Conservation (phyloP, 371 early-diverging fungal species). For the Nematocida sp. region DNA sequence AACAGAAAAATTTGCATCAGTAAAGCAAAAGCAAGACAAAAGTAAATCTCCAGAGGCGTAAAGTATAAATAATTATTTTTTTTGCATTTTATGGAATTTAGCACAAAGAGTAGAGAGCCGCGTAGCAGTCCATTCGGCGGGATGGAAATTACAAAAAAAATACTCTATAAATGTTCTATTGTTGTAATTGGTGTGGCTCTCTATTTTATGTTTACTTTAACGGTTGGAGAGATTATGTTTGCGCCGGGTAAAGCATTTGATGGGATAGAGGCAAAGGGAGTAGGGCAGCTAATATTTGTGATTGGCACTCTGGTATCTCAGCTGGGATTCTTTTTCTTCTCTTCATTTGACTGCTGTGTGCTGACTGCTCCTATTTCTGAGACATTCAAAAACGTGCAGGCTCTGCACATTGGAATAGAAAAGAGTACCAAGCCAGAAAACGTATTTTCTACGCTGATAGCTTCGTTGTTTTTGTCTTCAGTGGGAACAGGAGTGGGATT, state of each 20-base stretch:
- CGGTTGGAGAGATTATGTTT: constrained; percentile 42
- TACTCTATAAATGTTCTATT: constrained; percentile 32
- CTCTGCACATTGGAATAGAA: not conserved
- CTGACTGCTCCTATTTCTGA: constrained; percentile 42
- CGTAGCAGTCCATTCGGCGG: no score
- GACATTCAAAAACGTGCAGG: constrained; percentile 2
- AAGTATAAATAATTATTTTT: no score
- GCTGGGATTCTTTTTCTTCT: constrained; percentile 20
- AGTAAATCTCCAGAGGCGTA: no score
- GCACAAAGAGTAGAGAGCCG: no score
- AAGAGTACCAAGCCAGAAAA: not conserved
- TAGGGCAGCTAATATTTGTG: constrained; percentile 16
- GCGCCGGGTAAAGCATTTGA: not conserved
- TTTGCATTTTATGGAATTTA: no score
- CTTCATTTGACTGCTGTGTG: constrained; percentile 16
- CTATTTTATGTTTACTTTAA: constrained; percentile 43
- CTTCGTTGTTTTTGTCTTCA: not conserved
- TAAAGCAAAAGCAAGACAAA: no score
- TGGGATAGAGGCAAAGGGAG: not conserved
- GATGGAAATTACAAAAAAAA: no score
- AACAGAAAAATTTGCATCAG: no score
- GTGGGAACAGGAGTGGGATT: constrained; percentile 24
- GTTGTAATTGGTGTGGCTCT: constrained; percentile 41
- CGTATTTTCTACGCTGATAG: constrained; percentile 1
- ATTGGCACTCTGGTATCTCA: constrained; percentile 11